Conservation (phyloP, 805 yeast species). For the Saitoella complicata region DNA sequence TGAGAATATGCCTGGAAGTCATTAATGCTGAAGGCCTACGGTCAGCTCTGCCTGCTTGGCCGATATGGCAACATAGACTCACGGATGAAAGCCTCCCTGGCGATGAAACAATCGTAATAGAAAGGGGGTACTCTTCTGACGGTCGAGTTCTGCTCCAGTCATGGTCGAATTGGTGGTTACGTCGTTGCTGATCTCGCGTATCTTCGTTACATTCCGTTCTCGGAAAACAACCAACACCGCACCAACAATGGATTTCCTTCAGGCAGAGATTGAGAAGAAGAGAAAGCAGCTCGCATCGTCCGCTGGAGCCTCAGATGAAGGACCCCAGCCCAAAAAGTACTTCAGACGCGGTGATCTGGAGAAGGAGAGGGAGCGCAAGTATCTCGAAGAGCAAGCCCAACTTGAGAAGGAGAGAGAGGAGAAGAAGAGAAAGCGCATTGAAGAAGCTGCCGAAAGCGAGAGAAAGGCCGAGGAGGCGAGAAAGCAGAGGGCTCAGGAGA, state of each 20-base stretch:
- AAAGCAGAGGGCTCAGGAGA: neutral
- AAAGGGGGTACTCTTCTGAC: too few species aligned
- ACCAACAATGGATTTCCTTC: slow-evolving; percentile 1
- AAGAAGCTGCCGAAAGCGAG: slow-evolving; percentile 12
- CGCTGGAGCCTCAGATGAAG: neutral
- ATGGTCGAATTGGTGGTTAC: too few species aligned
- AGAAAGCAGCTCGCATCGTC: neutral
- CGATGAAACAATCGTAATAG: too few species aligned
- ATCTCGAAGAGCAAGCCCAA: slow-evolving; percentile 13
- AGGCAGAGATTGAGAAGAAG: slow-evolving; percentile 2
- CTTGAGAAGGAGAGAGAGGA: slow-evolving; percentile 7
- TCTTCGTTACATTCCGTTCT: too few species aligned
- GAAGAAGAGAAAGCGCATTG: slow-evolving; percentile 12
- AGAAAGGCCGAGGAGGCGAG: slow-evolving; percentile 5
- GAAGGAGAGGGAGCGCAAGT: slow-evolving; percentile 8
- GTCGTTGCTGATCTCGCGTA: too few species aligned
- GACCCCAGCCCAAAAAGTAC: slow-evolving; percentile 2
- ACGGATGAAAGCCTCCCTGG: too few species aligned
- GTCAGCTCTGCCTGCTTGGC: too few species aligned
- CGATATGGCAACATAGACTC: too few species aligned
- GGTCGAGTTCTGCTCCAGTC: too few species aligned
- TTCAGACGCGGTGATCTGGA: slow-evolving; percentile 12
- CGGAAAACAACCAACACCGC: too few species aligned
- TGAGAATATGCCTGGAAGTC: too few species aligned
- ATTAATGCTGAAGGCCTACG: too few species aligned